Percentiles rank a stretch among this genome's conserved stretches.
phyloP scores from a whole-genome alignment of 495 filamentous ascomycete species.

The Lophium mytilinum region DNA sequence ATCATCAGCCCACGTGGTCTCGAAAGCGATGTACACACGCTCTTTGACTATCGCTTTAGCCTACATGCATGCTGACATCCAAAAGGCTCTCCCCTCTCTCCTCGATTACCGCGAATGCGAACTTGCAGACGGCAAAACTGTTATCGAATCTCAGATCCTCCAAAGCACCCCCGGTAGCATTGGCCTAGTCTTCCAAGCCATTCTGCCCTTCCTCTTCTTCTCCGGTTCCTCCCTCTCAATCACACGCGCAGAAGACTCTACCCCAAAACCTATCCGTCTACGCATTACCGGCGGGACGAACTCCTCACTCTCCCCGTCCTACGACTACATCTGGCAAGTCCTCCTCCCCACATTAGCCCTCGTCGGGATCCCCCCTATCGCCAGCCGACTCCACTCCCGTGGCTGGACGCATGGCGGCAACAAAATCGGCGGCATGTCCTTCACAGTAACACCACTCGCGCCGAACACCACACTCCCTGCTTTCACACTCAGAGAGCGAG shows the following conservation, averaged over 20 bases:
- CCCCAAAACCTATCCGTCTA: constrained; percentile 27
- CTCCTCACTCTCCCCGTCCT: constrained; percentile 59
- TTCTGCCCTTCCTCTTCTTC: constrained; percentile 70
- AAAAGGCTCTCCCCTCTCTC: background rate
- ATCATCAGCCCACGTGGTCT: too few species aligned
- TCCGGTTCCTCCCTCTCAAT: constrained; percentile 33
- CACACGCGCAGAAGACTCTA: background rate
- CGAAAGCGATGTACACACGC: constrained; percentile 3
- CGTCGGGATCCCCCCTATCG: constrained; percentile 52
- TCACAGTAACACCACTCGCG: constrained; percentile 49
- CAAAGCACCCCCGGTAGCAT: constrained; percentile 44
- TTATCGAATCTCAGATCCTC: constrained; percentile 23
- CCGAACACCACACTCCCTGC: constrained; percentile 39
- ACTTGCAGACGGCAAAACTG: background rate
- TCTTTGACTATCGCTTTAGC: background rate
- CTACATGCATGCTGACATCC: background rate
- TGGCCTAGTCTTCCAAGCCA: constrained; percentile 69
- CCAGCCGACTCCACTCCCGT: constrained; percentile 47
- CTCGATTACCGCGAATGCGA: background rate
- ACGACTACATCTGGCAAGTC: constrained; percentile 71
- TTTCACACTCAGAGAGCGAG: constrained; percentile 39
- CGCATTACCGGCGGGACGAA: constrained; percentile 74
- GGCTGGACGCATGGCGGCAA: constrained; percentile 57
- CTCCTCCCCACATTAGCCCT: constrained; percentile 59
- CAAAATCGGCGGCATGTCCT: constrained; percentile 50